Conservation (phyloP, 768 basidiomycete species). For the Boletus rufocinnamomeus region DNA sequence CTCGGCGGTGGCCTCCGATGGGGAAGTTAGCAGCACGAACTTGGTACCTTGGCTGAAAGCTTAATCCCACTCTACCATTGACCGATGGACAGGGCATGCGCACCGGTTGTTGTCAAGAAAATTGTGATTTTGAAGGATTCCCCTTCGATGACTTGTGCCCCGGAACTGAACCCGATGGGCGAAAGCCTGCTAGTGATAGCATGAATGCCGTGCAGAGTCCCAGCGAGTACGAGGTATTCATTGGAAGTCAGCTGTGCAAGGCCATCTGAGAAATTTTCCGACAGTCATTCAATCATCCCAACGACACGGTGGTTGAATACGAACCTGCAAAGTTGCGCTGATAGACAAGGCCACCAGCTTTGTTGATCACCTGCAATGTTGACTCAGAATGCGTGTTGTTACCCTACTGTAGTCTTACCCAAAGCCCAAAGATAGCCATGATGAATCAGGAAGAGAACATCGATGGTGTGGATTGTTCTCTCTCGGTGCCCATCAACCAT, state of each 20-base stretch:
- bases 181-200: constrained; percentile 95
- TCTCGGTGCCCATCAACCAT: background rate
- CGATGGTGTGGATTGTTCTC: background rate
- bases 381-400: constrained; percentile 4
- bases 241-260: constrained; percentile 88
- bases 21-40: constrained; percentile 88
- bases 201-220: constrained; percentile 96
- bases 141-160: constrained; percentile 93
- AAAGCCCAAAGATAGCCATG: constrained; percentile 82
- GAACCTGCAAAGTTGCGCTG: constrained; percentile 88
- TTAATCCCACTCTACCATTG: background rate
- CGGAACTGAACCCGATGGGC: constrained; percentile 79
- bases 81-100: background rate
- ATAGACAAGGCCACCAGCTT: constrained; percentile 96
- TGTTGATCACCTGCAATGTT: constrained; percentile 81
- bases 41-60: constrained; percentile 70
- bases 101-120: constrained; percentile 88
- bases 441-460: constrained; percentile 5
- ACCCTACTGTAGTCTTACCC: constrained; percentile 51
- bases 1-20: constrained; percentile 70
- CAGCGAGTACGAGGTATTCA: constrained; percentile 93
- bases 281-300: constrained; percentile 1
- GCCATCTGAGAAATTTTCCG: constrained; percentile 61
- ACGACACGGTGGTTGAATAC: constrained; percentile 18
- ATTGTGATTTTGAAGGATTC: constrained; percentile 96